These are phyloP conservation scores for Grosmannia clavigera DNA, from an alignment of 2,329 filamentous ascomycete species.

Conservation along the genomic window DNA sequence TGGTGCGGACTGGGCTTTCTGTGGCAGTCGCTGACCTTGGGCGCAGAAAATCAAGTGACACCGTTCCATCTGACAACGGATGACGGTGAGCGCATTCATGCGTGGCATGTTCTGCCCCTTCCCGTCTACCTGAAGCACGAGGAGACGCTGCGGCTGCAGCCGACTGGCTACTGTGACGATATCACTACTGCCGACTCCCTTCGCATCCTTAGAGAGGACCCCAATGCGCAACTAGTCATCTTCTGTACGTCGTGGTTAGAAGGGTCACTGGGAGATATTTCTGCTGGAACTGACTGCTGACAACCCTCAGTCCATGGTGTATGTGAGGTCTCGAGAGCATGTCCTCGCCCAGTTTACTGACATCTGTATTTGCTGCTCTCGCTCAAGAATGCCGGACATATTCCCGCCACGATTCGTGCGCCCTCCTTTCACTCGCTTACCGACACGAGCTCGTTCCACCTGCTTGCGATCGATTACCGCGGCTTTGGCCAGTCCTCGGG, in stretches of 20 bases:
- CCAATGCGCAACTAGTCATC: constrained; percentile 49
- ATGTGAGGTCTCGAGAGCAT: constrained; percentile 15
- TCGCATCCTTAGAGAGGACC: constrained; percentile 48
- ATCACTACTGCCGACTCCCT: constrained; percentile 48
- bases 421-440: constrained; percentile 67
- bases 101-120: constrained; percentile 82
- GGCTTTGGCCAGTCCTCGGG: constrained; percentile 77
- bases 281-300: background rate
- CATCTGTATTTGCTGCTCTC: background rate
- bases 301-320: constrained; percentile 48
- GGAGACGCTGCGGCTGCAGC: constrained; percentile 40
- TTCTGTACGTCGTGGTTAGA: constrained; percentile 40
- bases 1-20: background rate
- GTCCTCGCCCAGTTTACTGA: background rate
- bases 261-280: background rate
- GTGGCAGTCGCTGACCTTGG: background rate
- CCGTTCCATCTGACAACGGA: constrained; percentile 66
- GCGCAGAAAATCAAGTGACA: constrained; percentile 69
- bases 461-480: constrained; percentile 83
- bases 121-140: constrained; percentile 65
- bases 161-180: constrained; percentile 36
- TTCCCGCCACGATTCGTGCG: constrained; percentile 67
- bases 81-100: constrained; percentile 68
- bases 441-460: constrained; percentile 60
- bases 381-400: constrained; percentile 65